These are phyloP conservation scores for Lotmaria passim DNA, from an alignment of 208 protist genomes.

Conservation along the genomic window DNA sequence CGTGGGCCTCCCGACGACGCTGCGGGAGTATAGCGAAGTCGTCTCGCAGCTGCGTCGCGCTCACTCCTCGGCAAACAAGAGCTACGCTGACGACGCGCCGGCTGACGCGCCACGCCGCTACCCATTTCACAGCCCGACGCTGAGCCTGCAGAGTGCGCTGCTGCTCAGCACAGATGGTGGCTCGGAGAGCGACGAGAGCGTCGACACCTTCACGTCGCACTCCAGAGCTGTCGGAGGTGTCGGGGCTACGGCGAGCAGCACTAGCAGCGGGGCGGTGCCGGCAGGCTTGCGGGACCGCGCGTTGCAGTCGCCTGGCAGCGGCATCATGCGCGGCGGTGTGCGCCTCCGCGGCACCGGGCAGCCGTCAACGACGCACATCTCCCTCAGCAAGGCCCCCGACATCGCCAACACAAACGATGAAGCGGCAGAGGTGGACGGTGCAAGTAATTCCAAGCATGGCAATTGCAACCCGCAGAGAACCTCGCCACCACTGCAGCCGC, in stretches of 20 bases:
- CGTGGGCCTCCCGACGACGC: not conserved
- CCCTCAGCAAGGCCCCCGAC: not conserved
- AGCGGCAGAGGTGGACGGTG: not conserved
- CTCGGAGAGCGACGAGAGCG: conserved; percentile 16
- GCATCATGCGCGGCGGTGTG: not conserved
- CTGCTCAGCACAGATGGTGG: conserved; percentile 15
- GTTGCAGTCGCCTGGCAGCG: not conserved
- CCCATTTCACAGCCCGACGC: conserved; percentile 9
- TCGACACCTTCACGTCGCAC: not conserved
- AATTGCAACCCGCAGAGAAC: not conserved
- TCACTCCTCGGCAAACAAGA: conserved; percentile 1
- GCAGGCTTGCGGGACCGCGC: not conserved
- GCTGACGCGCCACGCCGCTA: not conserved
- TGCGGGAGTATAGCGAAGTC: not conserved
- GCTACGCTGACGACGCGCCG: not conserved
- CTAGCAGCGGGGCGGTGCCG: not conserved
- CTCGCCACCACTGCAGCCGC: not conserved
- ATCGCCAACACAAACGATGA: not conserved
- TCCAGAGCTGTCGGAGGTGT: not conserved
- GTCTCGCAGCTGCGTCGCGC: conserved; percentile 16
- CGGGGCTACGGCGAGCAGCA: not conserved
- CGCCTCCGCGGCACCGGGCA: not conserved
- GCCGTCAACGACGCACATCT: not conserved
- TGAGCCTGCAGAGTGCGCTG: conserved; percentile 22
- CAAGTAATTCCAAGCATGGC: too few relatives aligned